Evolutionary conservation across 352 stramenopile species (phyloP), one percentile per base, ranked within the genome.

Genomic region (Globisporangium sylvaticum): DNA sequence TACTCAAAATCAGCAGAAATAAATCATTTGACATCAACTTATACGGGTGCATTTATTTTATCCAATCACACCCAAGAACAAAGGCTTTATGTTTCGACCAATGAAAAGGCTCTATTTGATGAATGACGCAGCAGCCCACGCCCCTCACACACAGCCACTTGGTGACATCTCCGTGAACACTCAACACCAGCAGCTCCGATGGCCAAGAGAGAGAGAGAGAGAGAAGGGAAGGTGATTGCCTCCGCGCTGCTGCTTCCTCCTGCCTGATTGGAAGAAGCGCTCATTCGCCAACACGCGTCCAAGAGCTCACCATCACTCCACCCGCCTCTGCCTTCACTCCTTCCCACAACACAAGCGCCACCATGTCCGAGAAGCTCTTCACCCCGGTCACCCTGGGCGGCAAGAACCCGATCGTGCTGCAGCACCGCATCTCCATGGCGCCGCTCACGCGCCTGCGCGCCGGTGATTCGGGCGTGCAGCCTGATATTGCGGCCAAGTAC

Each of bases 361-460:
- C 31, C 34, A 37, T 34, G 31, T 34, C 31, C 59, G 42, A 65
- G 46, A 86, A 85, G 74, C 81, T 90, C 3, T 90, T 92, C 70
- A 80, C 81, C 46, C 77, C 80, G 3, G 44, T 91, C 20, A 88
- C 72, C 7, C 71, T 91, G 27, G 84, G 82, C 32, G 79, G 79
- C 66, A 83, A 83, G 68, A 77, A 80, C 55, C 76, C 73, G 15
- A 58, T 87, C 6, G 63, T 77, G 62, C 70, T 92, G 44, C 68
- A 81, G 58, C 82, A 92, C 62, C 80, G 83, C 68, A 70, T 92
- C 29, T 79, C 86, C 8, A 87, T 92, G 78, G 84, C 84, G 46
- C 84, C 84, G 15, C 72, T 92, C 31, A 92, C 81, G 58, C 75
- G 69, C 3, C 61, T 80, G 25, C 76, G 72, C 34, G 76, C 73